A percentile compares a stretch with the other conserved stretches of the same genome.
phyloP scores from a whole-genome alignment of 2,329 filamentous ascomycete species.

The Colletotrichum australisinense region DNA sequence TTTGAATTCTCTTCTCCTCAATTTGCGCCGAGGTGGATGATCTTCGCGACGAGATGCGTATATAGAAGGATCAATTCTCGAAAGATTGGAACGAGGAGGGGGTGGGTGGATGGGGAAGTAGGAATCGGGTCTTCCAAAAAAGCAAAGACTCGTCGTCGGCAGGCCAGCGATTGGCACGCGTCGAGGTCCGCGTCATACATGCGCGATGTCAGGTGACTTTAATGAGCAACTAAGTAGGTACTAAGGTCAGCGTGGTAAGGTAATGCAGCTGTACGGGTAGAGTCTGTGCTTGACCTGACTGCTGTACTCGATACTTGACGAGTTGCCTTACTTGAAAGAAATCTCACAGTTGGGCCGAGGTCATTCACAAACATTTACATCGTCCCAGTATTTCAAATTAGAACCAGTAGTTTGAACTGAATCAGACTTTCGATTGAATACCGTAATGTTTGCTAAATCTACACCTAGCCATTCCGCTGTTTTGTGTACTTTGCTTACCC shows the following conservation, averaged over 20 bases:
- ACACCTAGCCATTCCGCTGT: neutral
- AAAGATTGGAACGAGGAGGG: neutral
- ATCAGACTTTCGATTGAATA: neutral
- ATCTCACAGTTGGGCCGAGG: neutral
- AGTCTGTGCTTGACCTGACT: neutral
- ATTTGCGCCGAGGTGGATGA: neutral
- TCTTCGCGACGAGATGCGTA: neutral
- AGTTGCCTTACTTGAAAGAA: neutral
- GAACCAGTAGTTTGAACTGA: neutral
- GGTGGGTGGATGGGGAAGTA: neutral
- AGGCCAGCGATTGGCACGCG: neutral
- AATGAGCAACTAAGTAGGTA: neutral
- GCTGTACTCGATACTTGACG: neutral
- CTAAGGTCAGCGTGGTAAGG: too few relatives aligned
- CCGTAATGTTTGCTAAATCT: neutral
- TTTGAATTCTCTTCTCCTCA: slow-evolving; percentile 26
- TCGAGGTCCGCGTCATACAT: slow-evolving; percentile 13
- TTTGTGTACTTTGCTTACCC: neutral
- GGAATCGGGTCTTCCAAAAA: neutral
- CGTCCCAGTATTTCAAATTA: neutral
- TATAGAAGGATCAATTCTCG: neutral
- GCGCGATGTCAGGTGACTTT: slow-evolving; percentile 31
- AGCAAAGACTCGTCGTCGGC: slow-evolving; percentile 5
- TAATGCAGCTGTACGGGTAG: neutral
- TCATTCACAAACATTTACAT: neutral